Base-by-base conservation (phyloP, 257 asterid species). In the Oldenlandia corymbosa region DNA sequence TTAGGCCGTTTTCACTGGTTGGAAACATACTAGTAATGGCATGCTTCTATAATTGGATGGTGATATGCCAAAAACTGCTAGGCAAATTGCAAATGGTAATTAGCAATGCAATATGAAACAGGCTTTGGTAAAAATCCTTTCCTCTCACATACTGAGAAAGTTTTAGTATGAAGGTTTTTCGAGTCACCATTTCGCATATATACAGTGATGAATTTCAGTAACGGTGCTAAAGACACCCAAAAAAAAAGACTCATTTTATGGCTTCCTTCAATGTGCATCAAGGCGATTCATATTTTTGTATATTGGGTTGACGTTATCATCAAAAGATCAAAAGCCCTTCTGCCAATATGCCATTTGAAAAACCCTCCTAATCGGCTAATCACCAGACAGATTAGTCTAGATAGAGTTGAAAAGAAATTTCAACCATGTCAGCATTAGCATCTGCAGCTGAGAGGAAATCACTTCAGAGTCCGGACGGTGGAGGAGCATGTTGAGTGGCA, bases 401-500 rank as follows among this genome's bases (percentile, higher is more conserved):
- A 20, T 36, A 57, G 43, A 18, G 62, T 60, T 43, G n/a, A 10
- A 32, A 21, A 36, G 37, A 26, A 52, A 31, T 41, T 48, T 2
- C 16, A 8, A 50, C 10, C 26, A 42, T 31, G n/a, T 7, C 2
- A 26, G 62, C 31, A 36, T 28, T 39, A 7, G 61, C 43, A 56
- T 62, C 24, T 10, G 7, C 34, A 14, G 71, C 21, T 13, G 13
- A 39, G 24, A 4, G 14, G 37, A 41, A n/a, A 3, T 23, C 57
- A 62, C 52, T 8, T 45, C 53, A 23, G 68, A 24, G 4, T 34
- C 39, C 39, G 49, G 65, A n/a, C n/a, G n/a, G 42, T 42, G 30
- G 47, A 26, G 65, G 55, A 24, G 63, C 12, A 42, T n/a, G 53
- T 47, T 71, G 76, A 32, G n/a, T n/a, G n/a, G n/a, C n/a, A n/a